Base-by-base conservation (phyloP, 148 eudicot genomes). In the Fagopyrum homotropicum region DNA sequence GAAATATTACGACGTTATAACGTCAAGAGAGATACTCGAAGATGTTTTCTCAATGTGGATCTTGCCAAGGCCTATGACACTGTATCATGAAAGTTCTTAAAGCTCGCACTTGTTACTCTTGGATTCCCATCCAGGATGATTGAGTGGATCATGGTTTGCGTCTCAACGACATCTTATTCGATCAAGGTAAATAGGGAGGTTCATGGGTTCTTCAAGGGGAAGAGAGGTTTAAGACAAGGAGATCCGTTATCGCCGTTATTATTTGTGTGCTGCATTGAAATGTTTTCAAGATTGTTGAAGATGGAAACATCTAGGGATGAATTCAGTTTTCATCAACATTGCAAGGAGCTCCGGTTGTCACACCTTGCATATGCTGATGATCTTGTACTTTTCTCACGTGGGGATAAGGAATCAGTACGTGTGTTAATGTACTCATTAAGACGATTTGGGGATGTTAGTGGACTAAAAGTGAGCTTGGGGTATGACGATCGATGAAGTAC, bases 41-140 rank as follows among this genome's bases (percentile, higher is more conserved):
- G 69, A 35, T 52, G 79, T 49, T 15, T 77, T 17, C 8, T 77
- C 1, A 77, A 77, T 15, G 26, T 77, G 19, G 49, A 77, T 16
- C 49, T 77, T 5, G 45, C 50, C 19, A 77, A 77, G 50, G 79
- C 79, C 43, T 77, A 77, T 51, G 79, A 77, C 26, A 12, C 75
- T 2, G 22, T 77, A 1, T 16, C 26, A 22, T 22, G 26, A 0
- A 22, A 22, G 0, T 22, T 22, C 26, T 22, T 22, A 22, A 22
- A 22, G 19, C 1, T 77, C 74, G 79, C 15, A 7, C 11, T 77
- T 69, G 26, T 22, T 22, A 22, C 26, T 22, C 26, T 22, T 22
- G 16, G 68, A 0, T 69, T 77, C 14, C 59, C 69, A 5, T 1
- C 4, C 6, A 44, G 1, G 7, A 69, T 77, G 44, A 44, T 52